Base-by-base conservation (phyloP, 1,139 yeast genomes). In the Magnusiomyces paraingens region DNA sequence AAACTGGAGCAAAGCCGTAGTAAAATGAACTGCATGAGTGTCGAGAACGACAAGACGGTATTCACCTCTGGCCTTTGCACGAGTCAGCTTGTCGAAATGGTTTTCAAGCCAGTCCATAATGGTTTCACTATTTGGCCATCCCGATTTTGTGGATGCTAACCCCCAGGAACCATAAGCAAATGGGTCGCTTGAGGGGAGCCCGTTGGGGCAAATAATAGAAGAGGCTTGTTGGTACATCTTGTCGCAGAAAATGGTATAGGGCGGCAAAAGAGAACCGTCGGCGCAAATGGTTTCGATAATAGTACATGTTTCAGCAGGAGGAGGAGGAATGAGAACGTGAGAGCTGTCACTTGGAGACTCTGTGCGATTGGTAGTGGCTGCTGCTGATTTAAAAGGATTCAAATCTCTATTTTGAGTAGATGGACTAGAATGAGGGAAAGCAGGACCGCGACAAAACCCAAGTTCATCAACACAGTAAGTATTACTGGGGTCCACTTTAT, bases 11-110 rank as follows among this genome's bases (percentile, higher is more conserved):
- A 55, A 47, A 4, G 49, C 47, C 1, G 50, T 46, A 3, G 55
- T 50, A 22, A 55, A 55, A 39, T 55, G 57, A n/a, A 54, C 52
- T 11, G 53, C 57, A 40, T 55, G 55, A 20, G 55, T 55, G 41
- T 55, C 57, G 15, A 55, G 50, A 36, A 55, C 44, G 10, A 55
- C 14, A 4, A 55, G 18, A 6, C 57, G 52, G 26, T 50, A 50
- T 14, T 49, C 49, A 11, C 55, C 57, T 1, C 44, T 44, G 17
- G 57, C 57, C 26, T 55, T 52, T 5, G 44, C 40, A 15, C 17
- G 32, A 11, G 57, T 55, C 35, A 52, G 44, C 14, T 51, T 53
- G 32, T 55, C 52, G 42, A 55, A 55, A 22, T 55, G 53, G 32
- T 32, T 26, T 35, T 50, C 47, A n/a, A 55, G 50, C 57, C 57